Evolutionary conservation across 1,284 basidiomycete species (phyloP), one percentile per base, ranked within the genome.

Genomic region (Puccinia triticina): DNA sequence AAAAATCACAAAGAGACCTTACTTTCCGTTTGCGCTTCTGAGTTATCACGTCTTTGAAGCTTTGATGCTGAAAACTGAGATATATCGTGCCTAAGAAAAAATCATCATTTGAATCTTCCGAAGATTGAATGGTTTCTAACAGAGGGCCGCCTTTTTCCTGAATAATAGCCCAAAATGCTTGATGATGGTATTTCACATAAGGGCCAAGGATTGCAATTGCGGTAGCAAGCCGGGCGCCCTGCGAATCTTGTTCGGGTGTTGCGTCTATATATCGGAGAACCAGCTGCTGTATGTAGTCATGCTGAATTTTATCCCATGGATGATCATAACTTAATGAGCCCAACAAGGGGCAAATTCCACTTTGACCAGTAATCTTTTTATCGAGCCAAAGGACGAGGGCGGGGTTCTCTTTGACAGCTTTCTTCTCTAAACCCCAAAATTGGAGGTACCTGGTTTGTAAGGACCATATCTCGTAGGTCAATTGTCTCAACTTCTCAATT

Each of bases 371-470:
- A 59, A 59, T 11, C n/a, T 59, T n/a, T 12, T 59, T n/a, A 7
- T 59, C n/a, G 8, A 59, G 29, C 57, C 57, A 59, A n/a, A 59
- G 57, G 21, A 23, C 8, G 1, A 26, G 23, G 21, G 10, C 26
- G n/a, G 26, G 21, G 12, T 59, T 11, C 10, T 59, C 7, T 29
- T n/a, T 21, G 10, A 59, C 7, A 26, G 29, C 7, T 5, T 26
- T 2, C 21, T 59, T 23, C 10, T 59, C 57, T 59, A 59, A 59
- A 59, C 57, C 18, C 57, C 57, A 59, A 59, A 59, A 59, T 29
- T 59, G 57, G n/a, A 59, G 57, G 57, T 59, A 59, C n/a, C 57
- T 59, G 26, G 2, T 59, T 59, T 59, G 57, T 26, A 59, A 29
- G 26, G 23, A 26, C 57, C 57, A 59, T 5, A 59, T 59, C 26